Base-by-base conservation (phyloP, 768 basidiomycete genomes). In the Kwoniella shandongensis region DNA sequence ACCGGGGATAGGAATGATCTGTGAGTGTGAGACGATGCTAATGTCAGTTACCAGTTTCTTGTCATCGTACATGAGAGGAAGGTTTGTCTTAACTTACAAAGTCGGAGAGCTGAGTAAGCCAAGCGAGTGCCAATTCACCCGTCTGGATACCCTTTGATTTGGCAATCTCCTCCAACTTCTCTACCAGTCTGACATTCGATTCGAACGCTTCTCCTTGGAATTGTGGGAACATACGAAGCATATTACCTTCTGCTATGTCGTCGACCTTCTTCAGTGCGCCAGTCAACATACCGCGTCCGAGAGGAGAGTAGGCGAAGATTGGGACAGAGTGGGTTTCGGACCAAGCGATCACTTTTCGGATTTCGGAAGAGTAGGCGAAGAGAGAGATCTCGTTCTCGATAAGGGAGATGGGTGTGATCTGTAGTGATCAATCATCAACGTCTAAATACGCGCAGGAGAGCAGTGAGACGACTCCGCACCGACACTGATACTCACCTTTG, bases 361-460 rank as follows among this genome's bases (percentile, higher is more conserved):
- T 80, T 50, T 83, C 79, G 22, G 79, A 77, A 57, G 83, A 83
- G 49, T 83, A 84, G 1, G 81, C 79, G 80, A 83, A 86, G 1
- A 83, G 80, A 64, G 83, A 85, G 39, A 85, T 76, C 70, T 88
- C 87, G 49, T 87, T 85, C 70, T 88, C 86, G 7, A 85, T 83
- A 15, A 81, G 78, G 12, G 82, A 79, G 55, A 86, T 80, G 1
- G 82, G 83, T 42, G 81, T 78, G 10, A 85, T 77, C 81, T 85
- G 53, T 18, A 29, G 27, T 4, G 11, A 13, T 2, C 15, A n/a
- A n/a, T n/a, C n/a, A n/a, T n/a, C n/a, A n/a, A n/a, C n/a, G n/a
- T n/a, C n/a, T n/a, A n/a, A n/a, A 17, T 5, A 4, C 39, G 39
- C 17, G 39, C 17, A 40, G 39, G 22, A 17, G 39, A 17, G 17